Evolutionary conservation across 2,329 filamentous ascomycete genomes (phyloP).

Genomic region (Aspergillus alliaceus): DNA sequence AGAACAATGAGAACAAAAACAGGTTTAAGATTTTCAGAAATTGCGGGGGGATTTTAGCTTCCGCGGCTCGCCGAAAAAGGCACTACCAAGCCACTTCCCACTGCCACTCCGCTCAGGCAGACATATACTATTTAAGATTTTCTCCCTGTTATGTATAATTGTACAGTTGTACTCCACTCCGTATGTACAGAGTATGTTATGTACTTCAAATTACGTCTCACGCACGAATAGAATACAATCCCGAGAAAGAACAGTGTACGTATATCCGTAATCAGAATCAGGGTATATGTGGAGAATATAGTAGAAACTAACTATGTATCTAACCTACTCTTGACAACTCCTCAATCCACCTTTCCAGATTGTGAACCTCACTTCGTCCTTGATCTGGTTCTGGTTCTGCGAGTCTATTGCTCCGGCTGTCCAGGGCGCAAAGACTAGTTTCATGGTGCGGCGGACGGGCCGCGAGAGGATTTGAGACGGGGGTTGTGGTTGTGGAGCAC

Average conservation of each 20-base stretch:
- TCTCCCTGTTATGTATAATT: too few relatives aligned
- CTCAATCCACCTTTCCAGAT: constrained; percentile 65
- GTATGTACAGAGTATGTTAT: too few relatives aligned
- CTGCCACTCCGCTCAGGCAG: too few relatives aligned
- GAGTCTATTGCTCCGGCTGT: constrained; percentile 54
- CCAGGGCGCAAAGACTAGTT: constrained; percentile 87
- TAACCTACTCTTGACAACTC: constrained; percentile 6
- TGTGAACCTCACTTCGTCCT: constrained; percentile 67
- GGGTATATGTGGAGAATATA: neutral
- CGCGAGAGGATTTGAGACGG: neutral
- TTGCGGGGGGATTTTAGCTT: neutral
- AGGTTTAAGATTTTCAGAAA: neutral
- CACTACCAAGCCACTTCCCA: neutral
- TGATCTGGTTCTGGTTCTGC: constrained; percentile 36
- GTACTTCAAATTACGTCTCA: neutral
- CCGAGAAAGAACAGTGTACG: too few relatives aligned
- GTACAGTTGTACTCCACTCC: neutral
- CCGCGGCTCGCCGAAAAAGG: neutral
- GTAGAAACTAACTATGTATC: too few relatives aligned
- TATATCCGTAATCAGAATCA: too few relatives aligned
- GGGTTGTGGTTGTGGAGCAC: neutral
- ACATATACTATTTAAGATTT: neutral
- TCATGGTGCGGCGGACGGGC: constrained; percentile 70
- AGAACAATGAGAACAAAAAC: neutral
- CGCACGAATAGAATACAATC: neutral